Evolutionary conservation across 768 basidiomycete genomes (phyloP), one percentile per base, ranked within the genome.

Genomic region (Auricularia auricula-judae): DNA sequence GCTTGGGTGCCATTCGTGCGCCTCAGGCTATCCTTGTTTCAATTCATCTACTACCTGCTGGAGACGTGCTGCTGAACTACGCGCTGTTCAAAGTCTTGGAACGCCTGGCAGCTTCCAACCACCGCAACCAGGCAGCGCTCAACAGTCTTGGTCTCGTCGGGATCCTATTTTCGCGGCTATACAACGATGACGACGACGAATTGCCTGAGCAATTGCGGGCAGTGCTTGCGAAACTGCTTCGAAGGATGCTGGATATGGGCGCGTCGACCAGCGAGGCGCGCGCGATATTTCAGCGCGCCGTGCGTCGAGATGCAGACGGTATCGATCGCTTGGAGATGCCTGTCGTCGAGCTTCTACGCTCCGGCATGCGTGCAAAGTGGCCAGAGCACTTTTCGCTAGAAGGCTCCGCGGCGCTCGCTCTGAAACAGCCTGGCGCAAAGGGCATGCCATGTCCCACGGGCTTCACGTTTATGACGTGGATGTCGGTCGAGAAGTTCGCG

Each of bases 301-400:
- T 59, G 7, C 53, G 53, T 7, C 53, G 64, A 63, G 1, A 61
- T 67, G 18, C 51, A 54, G 35, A 59, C 29, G 56, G 56, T 2
- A 35, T 10, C 8, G 53, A 36, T 23, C 23, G 23, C 21, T 61
- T 66, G 16, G 43, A 64, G 7, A 64, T 59, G 23, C 63, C 47
- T 51, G 68, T 89, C 42, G 72, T 92, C 56, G 89, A 90, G 54
- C 74, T 91, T 34, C 79, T 93, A 63, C 82, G 87, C 5, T 79
- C 81, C 58, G 85, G 84, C 2, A 86, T 89, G 80, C 87, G 84
- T 72, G 84, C 85, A 44, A 81, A 84, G 39, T 93, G 91, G 91
- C 84, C 88, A 0, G 82, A 85, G 64, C 91, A 93, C 71, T 82
- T 93, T 66, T 88, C 84, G 2, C 75, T 92, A 68, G 84, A 85